phyloP scores from a whole-genome alignment of 306 rosid genomes.

The Cucumis cinereus region DNA sequence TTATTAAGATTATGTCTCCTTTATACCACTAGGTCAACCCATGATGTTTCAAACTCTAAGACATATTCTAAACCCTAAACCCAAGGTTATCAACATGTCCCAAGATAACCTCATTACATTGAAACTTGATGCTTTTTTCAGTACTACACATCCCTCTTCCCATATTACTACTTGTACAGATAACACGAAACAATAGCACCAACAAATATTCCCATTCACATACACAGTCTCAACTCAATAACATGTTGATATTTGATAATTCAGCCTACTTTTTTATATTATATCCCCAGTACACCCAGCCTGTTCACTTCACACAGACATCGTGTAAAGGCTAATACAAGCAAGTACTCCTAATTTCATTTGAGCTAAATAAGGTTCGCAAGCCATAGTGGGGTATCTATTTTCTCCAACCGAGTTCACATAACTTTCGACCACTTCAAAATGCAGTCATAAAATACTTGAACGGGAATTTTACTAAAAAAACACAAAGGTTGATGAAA shows the following conservation, averaged over 20 bases:
- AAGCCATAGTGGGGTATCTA: neutral
- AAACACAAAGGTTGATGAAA: neutral
- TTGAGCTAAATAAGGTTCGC: neutral
- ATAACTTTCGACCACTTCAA: neutral
- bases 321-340: neutral
- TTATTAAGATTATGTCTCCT: too few relatives aligned
- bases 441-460: neutral
- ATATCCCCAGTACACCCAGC: neutral
- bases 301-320: neutral
- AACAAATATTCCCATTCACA: neutral
- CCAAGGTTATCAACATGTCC: too few relatives aligned
- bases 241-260: neutral
- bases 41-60: too few relatives aligned
- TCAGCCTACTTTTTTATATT: neutral
- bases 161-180: too few relatives aligned
- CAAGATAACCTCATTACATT: neutral
- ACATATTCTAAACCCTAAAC: too few relatives aligned
- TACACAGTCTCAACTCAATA: neutral
- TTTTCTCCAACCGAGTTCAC: neutral
- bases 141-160: neutral
- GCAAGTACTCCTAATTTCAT: neutral
- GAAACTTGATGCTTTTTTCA: neutral
- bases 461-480: neutral
- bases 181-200: too few relatives aligned
- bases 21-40: too few relatives aligned